Evolutionary conservation across 108 stramenopile genomes (phyloP), one percentile per base, ranked within the genome.

Genomic region (Mayamaea pseudoterrestris): DNA sequence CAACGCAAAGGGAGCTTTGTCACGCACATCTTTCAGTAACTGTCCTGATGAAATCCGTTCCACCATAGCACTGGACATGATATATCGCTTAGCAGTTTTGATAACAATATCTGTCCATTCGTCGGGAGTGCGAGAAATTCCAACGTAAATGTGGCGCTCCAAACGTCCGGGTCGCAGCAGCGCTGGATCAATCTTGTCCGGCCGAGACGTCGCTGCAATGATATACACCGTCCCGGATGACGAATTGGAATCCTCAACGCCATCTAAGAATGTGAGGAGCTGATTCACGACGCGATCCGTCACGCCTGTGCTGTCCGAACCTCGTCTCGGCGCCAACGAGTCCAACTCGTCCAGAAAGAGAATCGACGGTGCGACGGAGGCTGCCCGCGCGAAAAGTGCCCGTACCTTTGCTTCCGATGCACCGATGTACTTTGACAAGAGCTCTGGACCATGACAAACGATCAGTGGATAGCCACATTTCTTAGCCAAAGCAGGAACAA

Each of bases 271-370:
- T 5, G 97, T 98, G 0, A 98, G 77, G 11, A 98, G 76, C 63
- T 98, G 97, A 57, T 98, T 98, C 26, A 98, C 97, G 22, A 98
- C 94, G 4, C 97, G 64, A 58, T 98, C 97, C 1, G 95, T 96
- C n/a, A 98, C 88, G 23, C 97, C 97, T 22, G 93, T 95, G 40
- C 84, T 69, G 50, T 98, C 95, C 2, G 87, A 90, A 40, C 95
- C 97, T 43, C 95, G 74, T 22, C 78, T 75, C 20, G 95, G 94
- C 16, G 93, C 95, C 41, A 98, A 48, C 1, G 93, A 71, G 30
- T 98, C 97, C 51, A 98, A 76, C 52, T 98, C 95, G 42, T 98
- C 97, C 26, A 98, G 81, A 58, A 98, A 96, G 25, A 98, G 52
- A 25, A 98, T 64, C 7, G 85, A 82, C 5, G 96, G 96, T 16